Evolutionary conservation across 495 filamentous ascomycete species (phyloP), one percentile per base, ranked within the genome.

Genomic region (Podospora conica): DNA sequence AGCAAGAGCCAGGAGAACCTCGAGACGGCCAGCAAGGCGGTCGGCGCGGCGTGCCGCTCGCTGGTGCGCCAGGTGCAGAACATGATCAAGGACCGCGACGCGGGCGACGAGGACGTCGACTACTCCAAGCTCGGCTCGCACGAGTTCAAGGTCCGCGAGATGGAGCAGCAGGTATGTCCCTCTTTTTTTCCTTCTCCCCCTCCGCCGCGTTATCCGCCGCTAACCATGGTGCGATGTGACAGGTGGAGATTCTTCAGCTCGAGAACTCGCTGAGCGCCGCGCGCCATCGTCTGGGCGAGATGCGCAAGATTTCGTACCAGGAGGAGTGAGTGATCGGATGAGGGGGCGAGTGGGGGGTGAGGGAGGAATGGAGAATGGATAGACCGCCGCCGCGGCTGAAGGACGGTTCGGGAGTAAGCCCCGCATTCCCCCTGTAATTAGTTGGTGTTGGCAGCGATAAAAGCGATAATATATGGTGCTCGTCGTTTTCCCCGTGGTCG

Each of bases 251-350:
- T 58, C 84, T 97, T 53, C 91, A 98, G 80, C 85, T 98, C 59
- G 95, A 98, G 80, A 98, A 97, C 76, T 80, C 83, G 62, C 83
- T 98, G 27, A 79, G 86, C n/a, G 83, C 88, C 31, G 94, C 95
- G 21, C 83, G 95, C 69, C 86, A 89, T 73, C 82, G 93, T 59
- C 80, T 98, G 48, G 95, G 95, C 65, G 95, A 98, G 82, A 97
- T 98, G 96, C 87, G 95, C 78, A 98, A 98, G 87, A 91, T 98
- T 56, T 95, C 91, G 1, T 98, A 98, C 81, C 92, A 91, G 69
- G 92, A 96, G 73, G 90, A 96, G 58, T 48, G 90, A 96, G 58
- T 48, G 40, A 48, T 8, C 1, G 2, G 40, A n/a, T 8, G 40
- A 48, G 40, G 40, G 6, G 25, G 40, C 40, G 40, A n/a, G 33